Evolutionary conservation across 2,329 filamentous ascomycete genomes (phyloP).

Genomic region (Colletotrichum somersetense): DNA sequence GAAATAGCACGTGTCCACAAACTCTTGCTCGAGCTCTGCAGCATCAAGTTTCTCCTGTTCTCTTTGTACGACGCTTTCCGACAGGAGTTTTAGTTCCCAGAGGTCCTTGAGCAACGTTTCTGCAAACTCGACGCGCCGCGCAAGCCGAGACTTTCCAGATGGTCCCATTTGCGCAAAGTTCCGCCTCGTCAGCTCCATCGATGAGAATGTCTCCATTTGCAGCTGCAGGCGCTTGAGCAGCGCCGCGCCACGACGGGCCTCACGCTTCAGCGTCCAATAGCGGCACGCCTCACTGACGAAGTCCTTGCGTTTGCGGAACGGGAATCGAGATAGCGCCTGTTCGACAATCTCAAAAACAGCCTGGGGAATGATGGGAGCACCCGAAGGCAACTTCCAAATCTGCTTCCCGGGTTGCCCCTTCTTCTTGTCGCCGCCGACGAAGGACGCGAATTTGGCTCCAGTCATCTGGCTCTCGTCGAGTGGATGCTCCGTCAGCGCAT

Average conservation of each 20-base stretch:
- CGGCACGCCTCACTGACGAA: conserved; percentile 93
- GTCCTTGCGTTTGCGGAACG: conserved; percentile 85
- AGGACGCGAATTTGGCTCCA: conserved; percentile 82
- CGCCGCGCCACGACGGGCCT: conserved; percentile 90
- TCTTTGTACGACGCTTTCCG: conserved; percentile 78
- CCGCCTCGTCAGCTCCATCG: conserved; percentile 94
- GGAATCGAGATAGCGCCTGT: conserved; percentile 84
- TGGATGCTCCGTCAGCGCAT: conserved; percentile 75
- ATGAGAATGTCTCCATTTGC: conserved; percentile 96
- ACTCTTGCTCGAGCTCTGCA: conserved; percentile 79
- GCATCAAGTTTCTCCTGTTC: conserved; percentile 84
- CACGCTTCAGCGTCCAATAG: conserved; percentile 97
- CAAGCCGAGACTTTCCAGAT: conserved; percentile 80
- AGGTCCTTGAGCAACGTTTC: conserved; percentile 81
- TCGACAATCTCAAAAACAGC: conserved; percentile 90
- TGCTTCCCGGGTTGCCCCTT: conserved; percentile 76
- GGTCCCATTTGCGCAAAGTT: conserved; percentile 97
- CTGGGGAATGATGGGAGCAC: conserved; percentile 92
- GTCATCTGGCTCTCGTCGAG: conserved; percentile 87
- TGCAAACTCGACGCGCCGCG: conserved; percentile 89
- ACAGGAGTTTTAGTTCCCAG: conserved; percentile 78
- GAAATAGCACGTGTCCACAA: conserved; percentile 93
- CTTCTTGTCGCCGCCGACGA: conserved; percentile 78
- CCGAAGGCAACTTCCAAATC: conserved; percentile 93
- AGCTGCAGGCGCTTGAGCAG: conserved; percentile 93